These are phyloP conservation scores for Claviceps sp. DNA, from an alignment of 2,329 filamentous ascomycete genomes.

Conservation along the genomic window DNA sequence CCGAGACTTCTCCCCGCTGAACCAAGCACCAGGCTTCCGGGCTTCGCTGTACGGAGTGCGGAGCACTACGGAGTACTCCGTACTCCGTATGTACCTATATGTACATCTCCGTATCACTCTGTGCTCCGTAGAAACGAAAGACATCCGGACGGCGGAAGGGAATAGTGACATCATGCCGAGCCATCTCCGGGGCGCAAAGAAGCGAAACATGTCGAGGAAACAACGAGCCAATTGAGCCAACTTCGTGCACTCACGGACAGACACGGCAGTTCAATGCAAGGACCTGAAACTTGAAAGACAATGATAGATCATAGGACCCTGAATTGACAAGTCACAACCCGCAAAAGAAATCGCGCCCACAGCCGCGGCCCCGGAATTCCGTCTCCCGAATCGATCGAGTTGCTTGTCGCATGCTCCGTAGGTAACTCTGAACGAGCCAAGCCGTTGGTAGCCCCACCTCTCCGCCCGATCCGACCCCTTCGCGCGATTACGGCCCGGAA, in stretches of 20 bases:
- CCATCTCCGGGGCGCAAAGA: neutral
- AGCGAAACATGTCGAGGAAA: neutral
- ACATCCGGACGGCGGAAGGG: neutral
- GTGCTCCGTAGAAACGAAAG: neutral
- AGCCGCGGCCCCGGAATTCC: too few species aligned
- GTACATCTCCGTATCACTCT: neutral
- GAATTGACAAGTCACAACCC: too few species aligned
- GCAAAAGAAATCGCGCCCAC: too few species aligned
- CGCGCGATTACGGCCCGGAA: neutral
- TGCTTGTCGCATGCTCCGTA: too few species aligned
- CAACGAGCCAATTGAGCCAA: neutral
- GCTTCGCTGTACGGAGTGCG: too few species aligned
- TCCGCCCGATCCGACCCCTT: neutral
- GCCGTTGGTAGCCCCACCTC: neutral
- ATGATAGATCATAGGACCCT: too few species aligned
- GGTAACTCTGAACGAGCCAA: neutral
- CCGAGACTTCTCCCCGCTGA: too few species aligned
- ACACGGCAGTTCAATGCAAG: too few species aligned
- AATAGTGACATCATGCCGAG: constrained; percentile 1
- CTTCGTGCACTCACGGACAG: too few species aligned
- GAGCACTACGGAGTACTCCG: neutral
- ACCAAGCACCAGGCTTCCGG: too few species aligned
- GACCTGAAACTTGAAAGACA: too few species aligned
- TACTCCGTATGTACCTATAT: neutral
- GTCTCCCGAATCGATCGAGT: too few species aligned